Evolutionary conservation across 768 basidiomycete genomes (phyloP).

Genomic region (Rhizopogon salebrosus): DNA sequence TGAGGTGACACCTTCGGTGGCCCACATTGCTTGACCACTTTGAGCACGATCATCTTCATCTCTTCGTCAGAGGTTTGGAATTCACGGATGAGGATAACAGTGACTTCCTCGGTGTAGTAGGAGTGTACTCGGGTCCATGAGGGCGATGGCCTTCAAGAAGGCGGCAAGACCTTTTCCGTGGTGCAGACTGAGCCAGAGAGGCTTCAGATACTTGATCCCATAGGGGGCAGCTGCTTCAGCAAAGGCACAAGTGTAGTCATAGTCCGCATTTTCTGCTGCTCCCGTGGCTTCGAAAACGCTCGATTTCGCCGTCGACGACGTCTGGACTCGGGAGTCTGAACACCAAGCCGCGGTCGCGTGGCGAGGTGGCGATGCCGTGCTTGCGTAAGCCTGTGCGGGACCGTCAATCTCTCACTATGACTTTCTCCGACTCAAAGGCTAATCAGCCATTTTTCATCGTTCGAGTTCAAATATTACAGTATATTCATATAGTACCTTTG

Average conservation of each 20-base stretch:
- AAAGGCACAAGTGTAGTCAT: slow-evolving; percentile 81
- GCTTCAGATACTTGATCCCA: slow-evolving; percentile 93
- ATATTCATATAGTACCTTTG: too few species aligned
- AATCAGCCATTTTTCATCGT: not conserved
- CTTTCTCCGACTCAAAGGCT: too few species aligned
- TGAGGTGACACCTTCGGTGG: slow-evolving; percentile 93
- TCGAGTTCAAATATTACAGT: too few species aligned
- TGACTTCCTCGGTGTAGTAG: slow-evolving; percentile 98
- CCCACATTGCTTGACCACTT: slow-evolving; percentile 98
- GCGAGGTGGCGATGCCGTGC: too few species aligned
- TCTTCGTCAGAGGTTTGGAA: slow-evolving; percentile 99
- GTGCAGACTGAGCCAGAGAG: slow-evolving; percentile 73
- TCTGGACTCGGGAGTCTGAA: too few species aligned
- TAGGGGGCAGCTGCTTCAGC: slow-evolving; percentile 98
- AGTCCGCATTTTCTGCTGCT: slow-evolving; percentile 76
- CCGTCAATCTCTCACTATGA: too few species aligned
- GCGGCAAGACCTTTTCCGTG: slow-evolving; percentile 76
- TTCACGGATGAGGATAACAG: slow-evolving; percentile 94
- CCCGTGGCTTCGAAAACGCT: too few species aligned
- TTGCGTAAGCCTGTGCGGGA: too few species aligned
- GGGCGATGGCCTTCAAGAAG: slow-evolving; percentile 88
- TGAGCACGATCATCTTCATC: slow-evolving; percentile 99
- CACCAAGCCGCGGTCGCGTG: too few species aligned
- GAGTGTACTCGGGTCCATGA: slow-evolving; percentile 99
- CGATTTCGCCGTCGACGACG: too few species aligned